Conservation (phyloP, 805 yeast species). For the Lachancea lanzarotensis region DNA sequence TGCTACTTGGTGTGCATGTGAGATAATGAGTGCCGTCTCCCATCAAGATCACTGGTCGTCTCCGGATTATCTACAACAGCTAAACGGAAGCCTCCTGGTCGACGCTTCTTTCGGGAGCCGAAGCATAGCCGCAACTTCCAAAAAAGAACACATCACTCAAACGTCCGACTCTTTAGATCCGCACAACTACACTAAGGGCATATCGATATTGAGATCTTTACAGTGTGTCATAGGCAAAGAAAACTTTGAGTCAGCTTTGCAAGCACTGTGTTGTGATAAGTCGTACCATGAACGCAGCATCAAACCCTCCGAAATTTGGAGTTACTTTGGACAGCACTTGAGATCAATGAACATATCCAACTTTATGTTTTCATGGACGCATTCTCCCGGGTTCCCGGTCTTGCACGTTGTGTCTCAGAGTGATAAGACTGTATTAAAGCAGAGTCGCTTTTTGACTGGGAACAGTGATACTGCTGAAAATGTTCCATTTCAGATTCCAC, state of each 20-base stretch:
- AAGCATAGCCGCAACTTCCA: constrained; percentile 16
- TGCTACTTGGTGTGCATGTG: constrained; percentile 66
- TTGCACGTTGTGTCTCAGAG: constrained; percentile 33
- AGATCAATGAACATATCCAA: constrained; percentile 24
- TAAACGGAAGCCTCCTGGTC: constrained; percentile 12
- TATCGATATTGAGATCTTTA: constrained; percentile 26
- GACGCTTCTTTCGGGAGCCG: constrained; percentile 14
- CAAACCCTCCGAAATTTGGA: constrained; percentile 31
- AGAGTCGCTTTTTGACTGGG: constrained; percentile 34
- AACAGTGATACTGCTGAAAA: constrained; percentile 41
- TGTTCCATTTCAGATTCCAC: constrained; percentile 56
- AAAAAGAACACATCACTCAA: constrained; percentile 8
- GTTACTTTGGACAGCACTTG: constrained; percentile 16
- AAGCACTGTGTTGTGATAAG: constrained; percentile 12
- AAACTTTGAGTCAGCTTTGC: constrained; percentile 17
- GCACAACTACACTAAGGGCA: constrained; percentile 30
- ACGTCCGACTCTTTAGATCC: constrained; percentile 30
- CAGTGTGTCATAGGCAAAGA: constrained; percentile 21
- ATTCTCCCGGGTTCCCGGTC: constrained; percentile 54
- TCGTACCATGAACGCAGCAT: constrained; percentile 16
- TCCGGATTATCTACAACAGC: constrained; percentile 20
- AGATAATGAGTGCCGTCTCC: constrained; percentile 33
- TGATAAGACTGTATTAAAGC: constrained; percentile 33
- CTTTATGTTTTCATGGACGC: constrained; percentile 47
- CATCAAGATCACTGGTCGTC: constrained; percentile 21